Conservation (phyloP, 192 early-diverging fungal species). For the Entomortierella chlamydospora region DNA sequence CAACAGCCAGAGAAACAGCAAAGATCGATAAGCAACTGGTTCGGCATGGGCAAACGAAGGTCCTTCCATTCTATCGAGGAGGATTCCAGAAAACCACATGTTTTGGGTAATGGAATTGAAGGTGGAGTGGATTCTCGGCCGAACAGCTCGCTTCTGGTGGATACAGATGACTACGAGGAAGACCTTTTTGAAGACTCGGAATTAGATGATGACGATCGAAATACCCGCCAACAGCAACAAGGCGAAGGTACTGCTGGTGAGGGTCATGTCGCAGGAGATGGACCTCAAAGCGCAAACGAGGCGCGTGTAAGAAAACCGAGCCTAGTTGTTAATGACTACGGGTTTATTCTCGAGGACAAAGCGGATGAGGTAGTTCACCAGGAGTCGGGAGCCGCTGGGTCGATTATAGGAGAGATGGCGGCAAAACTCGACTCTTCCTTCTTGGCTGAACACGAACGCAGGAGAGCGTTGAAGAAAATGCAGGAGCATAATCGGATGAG, state of each 20-base stretch:
- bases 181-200: constrained; percentile 28
- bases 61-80: constrained; percentile 18
- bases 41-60: constrained; percentile 30
- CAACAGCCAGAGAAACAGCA: constrained; percentile 9
- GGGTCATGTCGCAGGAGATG: not conserved
- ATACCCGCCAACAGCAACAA: not conserved
- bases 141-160: constrained; percentile 1
- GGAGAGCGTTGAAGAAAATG: constrained; percentile 24
- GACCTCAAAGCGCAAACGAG: no score
- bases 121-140: constrained; percentile 25
- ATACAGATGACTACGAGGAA: constrained; percentile 15
- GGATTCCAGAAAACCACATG: constrained; percentile 17
- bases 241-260: not conserved
- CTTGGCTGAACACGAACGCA: constrained; percentile 26
- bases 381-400: not conserved
- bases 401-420: constrained; percentile 16
- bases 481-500: constrained; percentile 25
- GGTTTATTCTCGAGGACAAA: constrained; percentile 26
- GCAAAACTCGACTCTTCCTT: constrained; percentile 7
- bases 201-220: constrained; percentile 18
- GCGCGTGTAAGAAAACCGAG: not conserved
- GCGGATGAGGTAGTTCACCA: constrained; percentile 4
- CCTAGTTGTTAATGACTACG: constrained; percentile 32
- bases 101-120: constrained; percentile 28
- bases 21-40: constrained; percentile 33